phyloP scores from a whole-genome alignment of 208 protist species.

The Perkinsela sp. region DNA sequence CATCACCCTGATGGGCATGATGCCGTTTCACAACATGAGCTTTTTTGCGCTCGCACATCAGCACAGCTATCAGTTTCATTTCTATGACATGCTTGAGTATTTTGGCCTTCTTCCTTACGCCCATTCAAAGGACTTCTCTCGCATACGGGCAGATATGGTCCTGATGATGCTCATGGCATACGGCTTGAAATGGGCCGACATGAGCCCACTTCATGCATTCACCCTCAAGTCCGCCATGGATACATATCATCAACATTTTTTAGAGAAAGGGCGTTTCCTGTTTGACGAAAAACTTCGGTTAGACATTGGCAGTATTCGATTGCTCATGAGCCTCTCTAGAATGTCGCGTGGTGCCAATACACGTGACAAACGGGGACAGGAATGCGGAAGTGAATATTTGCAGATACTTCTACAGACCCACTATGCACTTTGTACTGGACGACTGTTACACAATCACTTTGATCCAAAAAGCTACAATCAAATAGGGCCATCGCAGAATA shows the following conservation, averaged over 20 bases:
- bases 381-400: not conserved
- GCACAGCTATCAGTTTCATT: not conserved
- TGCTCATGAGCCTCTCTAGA: not conserved
- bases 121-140: not conserved
- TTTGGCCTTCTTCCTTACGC: not conserved
- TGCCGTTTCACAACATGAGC: not conserved
- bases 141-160: not conserved
- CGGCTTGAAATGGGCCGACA: not conserved
- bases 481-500: not conserved
- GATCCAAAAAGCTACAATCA: not conserved
- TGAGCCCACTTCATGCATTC: not conserved
- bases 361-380: not conserved
- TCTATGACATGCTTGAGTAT: not conserved
- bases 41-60: not conserved
- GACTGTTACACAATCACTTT: not conserved
- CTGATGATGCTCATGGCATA: not conserved
- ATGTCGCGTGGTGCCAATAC: not conserved
- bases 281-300: not conserved
- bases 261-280: not conserved
- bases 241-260: not conserved
- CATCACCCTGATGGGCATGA: not conserved
- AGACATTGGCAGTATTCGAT: not conserved
- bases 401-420: not conserved
- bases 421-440: not conserved
- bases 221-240: not conserved